These are phyloP conservation scores for Aspergillus viridinutans DNA, from an alignment of 2,329 filamentous ascomycete genomes.

Conservation along the genomic window DNA sequence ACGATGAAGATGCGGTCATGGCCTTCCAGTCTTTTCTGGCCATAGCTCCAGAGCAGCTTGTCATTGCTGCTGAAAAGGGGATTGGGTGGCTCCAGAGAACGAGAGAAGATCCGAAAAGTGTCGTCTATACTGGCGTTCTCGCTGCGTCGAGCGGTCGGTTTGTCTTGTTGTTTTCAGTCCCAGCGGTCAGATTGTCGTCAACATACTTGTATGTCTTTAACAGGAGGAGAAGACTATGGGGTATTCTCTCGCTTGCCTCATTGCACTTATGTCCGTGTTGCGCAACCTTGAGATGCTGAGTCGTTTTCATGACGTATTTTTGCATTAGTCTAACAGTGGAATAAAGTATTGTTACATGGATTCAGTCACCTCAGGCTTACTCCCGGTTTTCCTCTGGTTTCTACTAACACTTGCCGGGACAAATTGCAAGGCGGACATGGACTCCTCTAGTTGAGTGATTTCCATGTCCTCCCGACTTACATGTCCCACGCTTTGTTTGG, in stretches of 20 bases:
- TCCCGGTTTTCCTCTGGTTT: constrained; percentile 21
- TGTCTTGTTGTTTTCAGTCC: neutral
- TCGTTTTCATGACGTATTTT: neutral
- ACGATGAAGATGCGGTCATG: neutral
- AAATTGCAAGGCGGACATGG: constrained; percentile 44
- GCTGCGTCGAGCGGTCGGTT: neutral
- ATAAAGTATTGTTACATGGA: neutral
- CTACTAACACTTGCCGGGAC: constrained; percentile 40
- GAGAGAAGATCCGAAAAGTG: neutral
- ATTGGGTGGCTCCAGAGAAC: neutral
- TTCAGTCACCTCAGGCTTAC: constrained; percentile 13
- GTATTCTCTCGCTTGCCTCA: neutral
- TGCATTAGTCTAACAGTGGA: neutral
- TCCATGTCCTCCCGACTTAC: constrained; percentile 22
- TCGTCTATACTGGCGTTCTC: neutral
- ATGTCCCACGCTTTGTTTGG: constrained; percentile 1
- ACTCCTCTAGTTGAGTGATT: constrained; percentile 37
- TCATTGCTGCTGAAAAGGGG: neutral
- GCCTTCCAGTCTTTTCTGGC: neutral
- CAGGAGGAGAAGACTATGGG: neutral
- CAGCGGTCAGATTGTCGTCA: neutral
- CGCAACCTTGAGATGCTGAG: neutral
- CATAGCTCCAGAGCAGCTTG: neutral
- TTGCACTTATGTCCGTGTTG: neutral
- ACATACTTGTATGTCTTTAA: neutral